Conservation (phyloP, 75 land plant species). For the Pinus albicaulis region DNA sequence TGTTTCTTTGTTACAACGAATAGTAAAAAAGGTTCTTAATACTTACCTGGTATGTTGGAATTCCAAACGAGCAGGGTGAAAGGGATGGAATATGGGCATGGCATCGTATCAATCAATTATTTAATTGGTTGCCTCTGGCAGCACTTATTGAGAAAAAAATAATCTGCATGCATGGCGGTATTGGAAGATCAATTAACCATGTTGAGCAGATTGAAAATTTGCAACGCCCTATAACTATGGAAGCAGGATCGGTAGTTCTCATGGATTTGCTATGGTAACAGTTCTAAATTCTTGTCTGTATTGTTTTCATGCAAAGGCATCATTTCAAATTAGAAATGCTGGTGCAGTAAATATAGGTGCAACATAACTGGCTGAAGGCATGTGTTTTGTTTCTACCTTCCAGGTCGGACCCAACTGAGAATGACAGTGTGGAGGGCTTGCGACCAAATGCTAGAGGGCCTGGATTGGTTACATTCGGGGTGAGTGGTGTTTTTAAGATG, state of each 20-base stretch:
- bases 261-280: slow-evolving; percentile 95
- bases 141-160: slow-evolving; percentile 98
- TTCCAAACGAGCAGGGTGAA: slow-evolving; percentile 69
- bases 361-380: neutral
- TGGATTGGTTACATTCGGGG: slow-evolving; percentile 98
- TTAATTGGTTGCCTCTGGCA: slow-evolving; percentile 98
- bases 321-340: neutral
- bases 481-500: slow-evolving; percentile 32
- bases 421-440: slow-evolving; percentile 99
- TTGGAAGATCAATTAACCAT: slow-evolving; percentile 96
- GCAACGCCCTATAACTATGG: slow-evolving; percentile 99
- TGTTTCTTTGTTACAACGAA: neutral
- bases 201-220: slow-evolving; percentile 94
- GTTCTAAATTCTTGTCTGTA: neutral
- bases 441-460: slow-evolving; percentile 99
- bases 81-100: slow-evolving; percentile 98
- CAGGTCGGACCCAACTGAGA: slow-evolving; percentile 99
- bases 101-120: slow-evolving; percentile 92
- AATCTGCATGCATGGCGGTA: slow-evolving; percentile 99
- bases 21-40: neutral
- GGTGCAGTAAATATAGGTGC: neutral
- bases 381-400: neutral
- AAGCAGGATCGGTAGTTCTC: slow-evolving; percentile 95
- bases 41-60: slow-evolving; percentile 4
- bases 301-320: neutral